phyloP scores from a whole-genome alignment of 257 asterid genomes.

The Lavandula angustifolia region DNA sequence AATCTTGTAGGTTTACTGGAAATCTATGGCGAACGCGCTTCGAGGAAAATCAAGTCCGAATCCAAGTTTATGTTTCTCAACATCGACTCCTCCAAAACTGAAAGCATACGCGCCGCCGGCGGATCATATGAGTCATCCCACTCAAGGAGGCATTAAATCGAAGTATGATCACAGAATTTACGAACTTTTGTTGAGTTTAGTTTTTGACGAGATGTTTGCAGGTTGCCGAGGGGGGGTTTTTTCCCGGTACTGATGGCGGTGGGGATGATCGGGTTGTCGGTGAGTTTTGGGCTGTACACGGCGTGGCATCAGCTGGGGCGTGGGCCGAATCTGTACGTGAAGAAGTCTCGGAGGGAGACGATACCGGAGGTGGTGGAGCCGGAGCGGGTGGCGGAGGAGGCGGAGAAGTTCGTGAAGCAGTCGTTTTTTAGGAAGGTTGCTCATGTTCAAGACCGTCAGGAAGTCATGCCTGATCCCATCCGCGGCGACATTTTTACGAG shows the following conservation, averaged over 20 bases:
- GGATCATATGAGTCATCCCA: not conserved
- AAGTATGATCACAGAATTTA: slow-evolving; percentile 22
- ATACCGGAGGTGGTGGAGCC: slow-evolving; percentile 73
- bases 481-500: slow-evolving; percentile 41
- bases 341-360: slow-evolving; percentile 63
- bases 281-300: slow-evolving; percentile 50
- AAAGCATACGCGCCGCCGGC: slow-evolving; percentile 30
- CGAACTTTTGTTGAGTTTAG: not conserved
- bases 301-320: slow-evolving; percentile 50
- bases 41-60: not conserved
- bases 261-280: slow-evolving; percentile 53
- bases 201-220: not conserved
- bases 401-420: slow-evolving; percentile 50
- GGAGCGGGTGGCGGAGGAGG: slow-evolving; percentile 50
- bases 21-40: slow-evolving; percentile 12
- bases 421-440: slow-evolving; percentile 68
- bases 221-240: slow-evolving; percentile 49
- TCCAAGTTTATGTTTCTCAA: slow-evolving; percentile 19
- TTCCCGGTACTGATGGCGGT: slow-evolving; percentile 56
- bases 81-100: slow-evolving; percentile 33
- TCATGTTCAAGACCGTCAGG: slow-evolving; percentile 45
- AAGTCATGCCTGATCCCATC: slow-evolving; percentile 34
- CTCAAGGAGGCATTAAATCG: slow-evolving; percentile 28
- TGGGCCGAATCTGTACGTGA: slow-evolving; percentile 54
- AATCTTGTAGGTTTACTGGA: slow-evolving; percentile 33